Base-by-base conservation (phyloP, 129 eudicot genomes). In the Flaveria brownii region DNA sequence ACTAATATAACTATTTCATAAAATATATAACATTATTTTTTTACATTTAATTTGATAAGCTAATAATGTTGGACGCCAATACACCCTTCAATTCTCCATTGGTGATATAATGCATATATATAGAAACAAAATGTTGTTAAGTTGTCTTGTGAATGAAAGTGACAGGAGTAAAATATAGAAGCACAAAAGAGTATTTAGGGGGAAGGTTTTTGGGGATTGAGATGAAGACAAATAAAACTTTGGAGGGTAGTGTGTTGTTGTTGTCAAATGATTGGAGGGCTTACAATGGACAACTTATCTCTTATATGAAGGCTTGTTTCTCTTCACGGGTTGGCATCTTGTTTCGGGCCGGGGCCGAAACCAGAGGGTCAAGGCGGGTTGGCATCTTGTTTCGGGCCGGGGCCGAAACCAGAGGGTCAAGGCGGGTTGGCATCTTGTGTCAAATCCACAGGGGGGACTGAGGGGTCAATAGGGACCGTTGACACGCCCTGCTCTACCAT, bases 171-270 rank as follows among this genome's bases (percentile, higher is more conserved):
- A 17, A 45, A 28, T 17, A 68, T 9, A 56, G 57, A 13, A 57
- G 63, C 39, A 70, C 70, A 70, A 1, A 55, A 78, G 63, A 46
- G 62, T 7, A 63, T 47, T 70, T 43, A 6, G 49, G 18, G 73
- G 73, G 80, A 76, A 20, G 73, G 41, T 77, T 68, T 67, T 55
- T 39, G 30, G 66, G 72, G 50, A 78, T 46, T 50, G 67, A 78
- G 54, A 71, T 33, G 64, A 71, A 30, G 57, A 47, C 82, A 70
- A 51, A 46, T 47, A 45, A 71, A 78, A 49, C 1, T 50, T 60
- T 46, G 71, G 50, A 71, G 42, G 52, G 23, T 78, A 75, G 73
- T 65, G 64, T 78, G 26, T 20, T 33, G 43, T 16, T 41, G 68
- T 78, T 22, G 61, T 13, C 23, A 70, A 45, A 30, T 70, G 60